phyloP scores from a whole-genome alignment of 805 yeast genomes.

The Spathaspora arborariae region DNA sequence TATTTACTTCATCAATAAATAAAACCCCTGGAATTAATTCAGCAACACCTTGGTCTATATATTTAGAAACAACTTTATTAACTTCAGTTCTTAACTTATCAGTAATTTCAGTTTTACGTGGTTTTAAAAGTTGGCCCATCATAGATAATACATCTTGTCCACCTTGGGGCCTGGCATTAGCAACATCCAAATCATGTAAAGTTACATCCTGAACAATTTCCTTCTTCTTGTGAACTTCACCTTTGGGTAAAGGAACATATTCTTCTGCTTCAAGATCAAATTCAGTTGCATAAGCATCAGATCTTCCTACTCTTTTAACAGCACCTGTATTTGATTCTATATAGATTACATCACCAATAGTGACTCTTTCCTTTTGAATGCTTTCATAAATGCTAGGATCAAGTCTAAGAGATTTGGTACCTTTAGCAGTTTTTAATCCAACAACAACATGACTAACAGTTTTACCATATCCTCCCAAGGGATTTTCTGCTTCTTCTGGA shows the following conservation, averaged over 20 bases:
- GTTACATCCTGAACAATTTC: conserved; percentile 98
- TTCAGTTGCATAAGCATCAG: conserved; percentile 98
- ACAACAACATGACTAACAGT: conserved; percentile 92
- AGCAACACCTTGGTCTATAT: conserved; percentile 97
- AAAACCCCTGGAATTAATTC: conserved; percentile 97
- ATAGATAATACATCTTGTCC: conserved; percentile 94
- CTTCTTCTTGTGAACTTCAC: conserved; percentile 97
- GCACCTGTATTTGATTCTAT: conserved; percentile 98
- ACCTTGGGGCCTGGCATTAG: conserved; percentile 94
- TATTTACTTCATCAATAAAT: conserved; percentile 96
- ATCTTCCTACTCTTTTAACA: conserved; percentile 93
- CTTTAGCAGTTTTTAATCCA: conserved; percentile 88
- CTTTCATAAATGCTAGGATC: conserved; percentile 93
- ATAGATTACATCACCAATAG: conserved; percentile 95
- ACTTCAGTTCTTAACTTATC: conserved; percentile 93
- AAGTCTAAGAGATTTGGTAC: conserved; percentile 82
- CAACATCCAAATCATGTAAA: conserved; percentile 92
- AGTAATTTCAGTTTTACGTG: conserved; percentile 94
- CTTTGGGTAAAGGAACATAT: conserved; percentile 97
- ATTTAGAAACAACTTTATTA: conserved; percentile 91
- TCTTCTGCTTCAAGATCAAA: conserved; percentile 98
- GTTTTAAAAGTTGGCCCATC: conserved; percentile 97
- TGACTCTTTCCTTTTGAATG: conserved; percentile 89
- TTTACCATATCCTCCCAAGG: conserved; percentile 96
- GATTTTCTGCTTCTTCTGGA: conserved; percentile 95